These are phyloP conservation scores for Phytophthora tubulina DNA, from an alignment of 352 stramenopile genomes.

Conservation along the genomic window DNA sequence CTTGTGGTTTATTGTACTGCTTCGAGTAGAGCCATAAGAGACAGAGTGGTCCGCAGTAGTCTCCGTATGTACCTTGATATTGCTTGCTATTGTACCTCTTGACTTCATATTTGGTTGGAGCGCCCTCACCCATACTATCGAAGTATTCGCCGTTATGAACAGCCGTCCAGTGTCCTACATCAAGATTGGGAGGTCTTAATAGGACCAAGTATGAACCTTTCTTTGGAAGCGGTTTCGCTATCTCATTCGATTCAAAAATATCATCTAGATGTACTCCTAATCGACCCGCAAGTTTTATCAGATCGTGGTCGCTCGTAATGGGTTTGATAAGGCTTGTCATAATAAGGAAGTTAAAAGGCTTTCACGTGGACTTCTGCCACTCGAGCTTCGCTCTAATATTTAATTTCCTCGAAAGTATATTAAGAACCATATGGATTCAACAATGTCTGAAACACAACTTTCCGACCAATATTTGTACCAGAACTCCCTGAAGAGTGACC, in stretches of 20 bases:
- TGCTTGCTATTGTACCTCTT: constrained; percentile 21
- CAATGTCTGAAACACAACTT: constrained; percentile 23
- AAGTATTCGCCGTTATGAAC: constrained; percentile 24
- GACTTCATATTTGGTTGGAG: constrained; percentile 15
- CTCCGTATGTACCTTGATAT: constrained; percentile 27
- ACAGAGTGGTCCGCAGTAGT: constrained; percentile 26
- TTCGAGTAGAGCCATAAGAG: constrained; percentile 26
- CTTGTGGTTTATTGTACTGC: constrained; percentile 23
- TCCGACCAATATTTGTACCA: constrained; percentile 23
- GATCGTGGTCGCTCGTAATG: constrained; percentile 15
- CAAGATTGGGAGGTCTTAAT: constrained; percentile 4
- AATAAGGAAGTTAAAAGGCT: too few relatives aligned
- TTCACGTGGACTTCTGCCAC: too few relatives aligned
- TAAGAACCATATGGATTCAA: constrained; percentile 17
- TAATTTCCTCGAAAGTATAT: constrained; percentile 18
- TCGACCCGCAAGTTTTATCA: constrained; percentile 12
- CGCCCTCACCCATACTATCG: constrained; percentile 28
- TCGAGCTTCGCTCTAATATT: too few relatives aligned
- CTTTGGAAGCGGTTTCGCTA: background rate
- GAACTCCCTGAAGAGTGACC: background rate
- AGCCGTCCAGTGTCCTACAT: constrained; percentile 24
- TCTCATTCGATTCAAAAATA: constrained; percentile 30
- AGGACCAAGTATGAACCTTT: constrained; percentile 26
- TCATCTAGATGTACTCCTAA: constrained; percentile 6
- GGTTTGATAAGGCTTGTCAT: constrained; percentile 6